Conservation (phyloP, 2,329 filamentous ascomycete genomes). For the Cyclaneusma minus region DNA sequence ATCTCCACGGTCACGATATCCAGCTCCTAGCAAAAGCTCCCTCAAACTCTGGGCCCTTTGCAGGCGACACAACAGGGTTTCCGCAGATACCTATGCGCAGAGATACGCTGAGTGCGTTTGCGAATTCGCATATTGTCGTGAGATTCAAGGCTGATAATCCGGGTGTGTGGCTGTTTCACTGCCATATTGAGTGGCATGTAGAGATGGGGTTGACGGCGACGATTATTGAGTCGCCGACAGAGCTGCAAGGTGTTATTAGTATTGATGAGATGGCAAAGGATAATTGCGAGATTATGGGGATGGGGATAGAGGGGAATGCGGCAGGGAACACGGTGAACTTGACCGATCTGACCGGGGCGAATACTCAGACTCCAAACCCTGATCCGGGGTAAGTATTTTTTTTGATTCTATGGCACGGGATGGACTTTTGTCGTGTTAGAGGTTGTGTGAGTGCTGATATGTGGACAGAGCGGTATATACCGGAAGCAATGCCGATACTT, state of each 20-base stretch:
- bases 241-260: conserved; percentile 30
- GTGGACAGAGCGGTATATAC: too few species aligned
- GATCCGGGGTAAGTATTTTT: conserved; percentile 1
- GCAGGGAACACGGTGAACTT: conserved; percentile 38
- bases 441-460: too few species aligned
- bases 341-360: conserved; percentile 35
- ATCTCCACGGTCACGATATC: conserved; percentile 40
- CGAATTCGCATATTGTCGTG: conserved; percentile 22
- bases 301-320: conserved; percentile 37
- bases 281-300: conserved; percentile 21
- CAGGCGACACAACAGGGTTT: conserved; percentile 17
- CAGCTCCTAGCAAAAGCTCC: conserved; percentile 29
- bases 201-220: conserved; percentile 24
- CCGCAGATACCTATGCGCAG: conserved; percentile 30
- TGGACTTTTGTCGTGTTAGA: too few species aligned
- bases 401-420: too few species aligned
- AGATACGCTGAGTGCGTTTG: conserved; percentile 31
- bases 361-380: conserved; percentile 10
- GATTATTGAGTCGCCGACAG: conserved; percentile 23
- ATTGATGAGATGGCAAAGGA: conserved; percentile 33
- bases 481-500: too few species aligned
- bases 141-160: conserved; percentile 33
- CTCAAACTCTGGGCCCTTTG: conserved; percentile 15
- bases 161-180: conserved; percentile 31
- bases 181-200: conserved; percentile 34